Evolutionary conservation across 306 rosid species (phyloP), one percentile per base, ranked within the genome.

Genomic region (Trichosanthes cucumerina): DNA sequence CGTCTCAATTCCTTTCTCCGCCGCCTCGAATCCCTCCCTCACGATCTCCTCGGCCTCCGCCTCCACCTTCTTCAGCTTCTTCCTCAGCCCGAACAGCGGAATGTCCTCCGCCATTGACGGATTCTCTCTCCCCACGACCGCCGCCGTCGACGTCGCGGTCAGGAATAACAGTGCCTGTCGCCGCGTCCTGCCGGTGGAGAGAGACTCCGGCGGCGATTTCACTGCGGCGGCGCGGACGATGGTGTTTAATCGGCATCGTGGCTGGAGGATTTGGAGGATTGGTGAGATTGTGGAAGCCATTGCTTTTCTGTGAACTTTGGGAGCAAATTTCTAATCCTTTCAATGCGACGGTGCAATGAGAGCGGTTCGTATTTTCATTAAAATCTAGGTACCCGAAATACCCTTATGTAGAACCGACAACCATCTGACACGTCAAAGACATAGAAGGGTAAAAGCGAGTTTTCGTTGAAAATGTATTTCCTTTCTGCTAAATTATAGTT

Each of bases 1-100:
- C 80, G 71, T 2, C 41, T 75, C 87, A 10, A 91, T 39, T 3
- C 96, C 92, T 78, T 83, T 88, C 63, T 91, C 97, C 53, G 92
- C 96, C 19, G 93, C 90, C 21, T 90, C 89, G 68, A 93, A 86
- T 1, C 97, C 94, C 65, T 91, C 97, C 82, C 13, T 88, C 54
- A 92, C 93, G 59, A 90, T 89, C 89, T 74, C 91, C 88, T 94
- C 96, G 39, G 92, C 89, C 41, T 81, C 73, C 78, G 87, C 85
- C 81, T 93, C 97, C 69, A 31, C 96, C 57, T 87, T 89, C 88
- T 79, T 89, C 86, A 92, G 68, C 87, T 81, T 91, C 89, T 87
- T 92, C 78, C 89, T 86, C 39, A 94, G 77, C 28, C 97, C 97
- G 21, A 94, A 94, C 63, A 94, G 77, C 0, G 87, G 89, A 50